Conservation (phyloP, 2,329 filamentous ascomycete species). For the Paecilomyces sp. region DNA sequence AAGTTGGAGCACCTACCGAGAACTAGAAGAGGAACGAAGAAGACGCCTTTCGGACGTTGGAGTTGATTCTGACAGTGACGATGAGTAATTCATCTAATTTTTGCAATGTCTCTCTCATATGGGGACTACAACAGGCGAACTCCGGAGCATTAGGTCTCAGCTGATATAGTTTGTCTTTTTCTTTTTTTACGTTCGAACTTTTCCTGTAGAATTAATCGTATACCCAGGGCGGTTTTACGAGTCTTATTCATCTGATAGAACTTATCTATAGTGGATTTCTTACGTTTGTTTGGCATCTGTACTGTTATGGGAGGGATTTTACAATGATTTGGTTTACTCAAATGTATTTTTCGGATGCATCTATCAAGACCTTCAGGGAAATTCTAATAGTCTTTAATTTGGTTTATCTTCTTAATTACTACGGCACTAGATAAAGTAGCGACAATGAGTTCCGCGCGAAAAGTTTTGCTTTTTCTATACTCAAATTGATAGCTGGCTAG, state of each 20-base stretch:
- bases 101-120: not conserved
- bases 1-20: slow-evolving; percentile 84
- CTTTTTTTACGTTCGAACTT: no score
- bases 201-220: not conserved
- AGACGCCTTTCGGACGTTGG: slow-evolving; percentile 44
- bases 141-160: no score
- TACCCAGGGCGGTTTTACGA: not conserved
- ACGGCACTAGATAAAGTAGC: not conserved
- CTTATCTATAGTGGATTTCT: not conserved
- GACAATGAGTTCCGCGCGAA: not conserved
- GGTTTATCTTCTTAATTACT: not conserved
- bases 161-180: no score
- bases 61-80: slow-evolving; percentile 36
- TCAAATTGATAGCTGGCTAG: not conserved
- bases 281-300: not conserved
- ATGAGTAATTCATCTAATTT: slow-evolving; percentile 19
- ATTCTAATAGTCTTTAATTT: not conserved
- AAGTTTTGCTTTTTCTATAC: not conserved
- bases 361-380: no score
- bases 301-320: not conserved
- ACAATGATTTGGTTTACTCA: no score
- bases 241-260: not conserved
- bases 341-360: no score
- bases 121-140: no score
- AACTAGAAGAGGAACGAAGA: slow-evolving; percentile 78